These are phyloP conservation scores for Microdochium bolleyi DNA, from an alignment of 2,329 filamentous ascomycete genomes.

Conservation along the genomic window DNA sequence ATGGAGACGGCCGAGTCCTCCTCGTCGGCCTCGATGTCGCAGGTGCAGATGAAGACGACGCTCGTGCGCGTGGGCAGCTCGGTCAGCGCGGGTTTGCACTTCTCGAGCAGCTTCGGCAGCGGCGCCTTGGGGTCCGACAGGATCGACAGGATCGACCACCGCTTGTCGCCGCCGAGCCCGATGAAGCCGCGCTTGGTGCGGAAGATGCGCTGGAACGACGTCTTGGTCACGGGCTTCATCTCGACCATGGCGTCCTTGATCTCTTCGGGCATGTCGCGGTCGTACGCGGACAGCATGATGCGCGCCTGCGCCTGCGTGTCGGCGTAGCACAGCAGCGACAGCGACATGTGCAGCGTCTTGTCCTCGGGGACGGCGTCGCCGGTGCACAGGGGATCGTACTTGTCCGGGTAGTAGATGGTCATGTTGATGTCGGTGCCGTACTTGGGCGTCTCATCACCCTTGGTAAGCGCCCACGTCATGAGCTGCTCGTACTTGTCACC, in stretches of 20 bases:
- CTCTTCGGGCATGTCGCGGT: neutral
- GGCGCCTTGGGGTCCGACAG: slow-evolving; percentile 1
- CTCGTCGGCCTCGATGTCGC: slow-evolving; percentile 1
- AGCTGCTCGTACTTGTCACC: neutral
- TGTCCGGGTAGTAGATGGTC: neutral
- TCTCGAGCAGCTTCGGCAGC: neutral
- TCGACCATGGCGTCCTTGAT: neutral
- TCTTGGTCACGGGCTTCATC: neutral
- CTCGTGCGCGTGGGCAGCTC: slow-evolving; percentile 1
- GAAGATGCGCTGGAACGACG: neutral
- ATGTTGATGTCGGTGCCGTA: slow-evolving; percentile 1
- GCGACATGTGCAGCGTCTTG: neutral
- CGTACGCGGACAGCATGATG: neutral
- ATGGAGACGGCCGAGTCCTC: neutral
- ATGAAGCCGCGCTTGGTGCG: neutral
- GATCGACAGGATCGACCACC: neutral
- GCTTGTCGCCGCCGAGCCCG: neutral
- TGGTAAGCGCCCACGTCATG: neutral
- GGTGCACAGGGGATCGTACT: neutral
- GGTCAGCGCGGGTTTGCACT: slow-evolving; percentile 1
- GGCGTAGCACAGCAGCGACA: neutral
- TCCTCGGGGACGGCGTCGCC: neutral
- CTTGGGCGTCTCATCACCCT: neutral
- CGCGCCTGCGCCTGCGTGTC: neutral
- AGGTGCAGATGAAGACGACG: slow-evolving; percentile 1